These are phyloP conservation scores for Cucurbita maxima DNA, from an alignment of 306 rosid species.

Conservation along the genomic window DNA sequence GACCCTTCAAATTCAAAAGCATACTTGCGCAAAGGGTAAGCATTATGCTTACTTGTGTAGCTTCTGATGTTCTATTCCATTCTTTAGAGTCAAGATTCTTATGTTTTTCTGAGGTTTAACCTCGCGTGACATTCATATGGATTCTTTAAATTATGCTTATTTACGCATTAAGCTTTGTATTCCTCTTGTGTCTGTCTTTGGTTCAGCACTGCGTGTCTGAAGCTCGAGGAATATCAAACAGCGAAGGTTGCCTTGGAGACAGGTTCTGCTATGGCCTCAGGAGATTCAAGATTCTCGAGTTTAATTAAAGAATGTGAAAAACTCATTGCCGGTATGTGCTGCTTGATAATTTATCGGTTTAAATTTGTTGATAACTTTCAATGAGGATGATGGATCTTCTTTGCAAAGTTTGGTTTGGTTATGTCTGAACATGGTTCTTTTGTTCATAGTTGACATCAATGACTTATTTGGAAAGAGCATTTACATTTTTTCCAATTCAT, in stretches of 20 bases:
- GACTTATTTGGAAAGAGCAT: neutral
- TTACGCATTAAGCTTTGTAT: neutral
- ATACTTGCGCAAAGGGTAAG: conserved; percentile 78
- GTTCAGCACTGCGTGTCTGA: conserved; percentile 61
- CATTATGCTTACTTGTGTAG: neutral
- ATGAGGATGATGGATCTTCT: neutral
- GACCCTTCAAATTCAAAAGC: conserved; percentile 45
- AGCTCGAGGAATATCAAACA: conserved; percentile 80
- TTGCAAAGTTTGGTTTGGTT: neutral
- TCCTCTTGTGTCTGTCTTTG: neutral
- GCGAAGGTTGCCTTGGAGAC: conserved; percentile 61
- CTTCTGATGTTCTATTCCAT: neutral
- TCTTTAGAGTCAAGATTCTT: neutral
- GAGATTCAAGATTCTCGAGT: conserved; percentile 32
- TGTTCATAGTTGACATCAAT: neutral
- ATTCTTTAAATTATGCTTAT: neutral
- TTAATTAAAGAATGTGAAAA: conserved; percentile 57
- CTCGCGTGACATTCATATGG: neutral
- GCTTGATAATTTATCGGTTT: neutral
- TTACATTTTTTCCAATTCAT: conserved; percentile 4
- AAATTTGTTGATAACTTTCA: neutral
- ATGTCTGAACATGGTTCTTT: neutral
- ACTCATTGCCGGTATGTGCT: conserved; percentile 43
- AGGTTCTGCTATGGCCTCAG: conserved; percentile 51
- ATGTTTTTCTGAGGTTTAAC: neutral